Evolutionary conservation across 1,139 yeast genomes (phyloP).

Genomic region (Candida pseudocylindracea): DNA sequence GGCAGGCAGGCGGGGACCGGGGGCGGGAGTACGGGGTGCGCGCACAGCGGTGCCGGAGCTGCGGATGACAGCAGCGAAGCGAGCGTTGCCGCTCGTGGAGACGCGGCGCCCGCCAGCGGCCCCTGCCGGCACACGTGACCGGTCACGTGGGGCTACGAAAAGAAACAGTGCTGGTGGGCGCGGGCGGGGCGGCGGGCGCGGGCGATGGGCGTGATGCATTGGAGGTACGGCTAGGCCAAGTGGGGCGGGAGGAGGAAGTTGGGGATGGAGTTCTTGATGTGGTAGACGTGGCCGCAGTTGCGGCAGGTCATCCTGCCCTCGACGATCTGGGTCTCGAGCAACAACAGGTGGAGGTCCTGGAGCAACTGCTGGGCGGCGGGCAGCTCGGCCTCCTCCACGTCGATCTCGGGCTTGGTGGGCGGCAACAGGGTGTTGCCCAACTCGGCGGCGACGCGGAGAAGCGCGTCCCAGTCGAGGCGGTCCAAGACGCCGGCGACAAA

Average conservation of each 20-base stretch:
- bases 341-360: constrained; percentile 52
- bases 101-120: too few species aligned
- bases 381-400: constrained; percentile 22
- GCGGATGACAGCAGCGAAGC: too few species aligned
- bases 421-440: constrained; percentile 53
- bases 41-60: too few species aligned
- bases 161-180: too few species aligned
- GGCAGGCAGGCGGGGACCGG: too few species aligned
- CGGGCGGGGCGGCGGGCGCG: too few species aligned
- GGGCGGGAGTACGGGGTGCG: too few species aligned
- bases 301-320: constrained; percentile 83
- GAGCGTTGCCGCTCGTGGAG: too few species aligned
- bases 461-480: constrained; percentile 76
- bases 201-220: too few species aligned
- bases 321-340: constrained; percentile 65
- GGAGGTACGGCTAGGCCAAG: constrained; percentile 13
- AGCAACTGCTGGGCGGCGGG: constrained; percentile 21
- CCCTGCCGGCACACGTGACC: too few species aligned
- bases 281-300: constrained; percentile 71
- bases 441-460: constrained; percentile 53
- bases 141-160: too few species aligned
- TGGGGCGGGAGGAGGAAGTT: constrained; percentile 91
- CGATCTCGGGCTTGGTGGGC: constrained; percentile 34
- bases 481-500: constrained; percentile 60
- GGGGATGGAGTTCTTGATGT: constrained; percentile 84